These are phyloP conservation scores for Lentinula edodes DNA, from an alignment of 768 basidiomycete species.

Conservation along the genomic window DNA sequence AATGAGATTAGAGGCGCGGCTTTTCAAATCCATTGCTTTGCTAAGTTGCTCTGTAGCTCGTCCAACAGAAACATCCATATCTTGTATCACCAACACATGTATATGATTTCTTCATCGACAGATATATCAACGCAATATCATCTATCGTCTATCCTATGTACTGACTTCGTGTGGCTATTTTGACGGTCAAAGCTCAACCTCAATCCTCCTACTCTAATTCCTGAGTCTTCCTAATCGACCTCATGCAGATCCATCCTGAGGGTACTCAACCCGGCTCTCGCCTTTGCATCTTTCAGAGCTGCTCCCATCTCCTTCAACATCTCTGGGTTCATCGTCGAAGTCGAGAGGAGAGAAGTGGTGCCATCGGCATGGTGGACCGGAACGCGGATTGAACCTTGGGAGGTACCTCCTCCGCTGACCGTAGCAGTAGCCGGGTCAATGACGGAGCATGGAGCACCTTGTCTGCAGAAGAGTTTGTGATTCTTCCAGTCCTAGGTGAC, in stretches of 20 bases:
- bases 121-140: too few species aligned
- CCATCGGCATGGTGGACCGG: constrained; percentile 21
- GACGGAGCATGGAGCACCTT: constrained; percentile 25
- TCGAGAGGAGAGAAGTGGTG: constrained; percentile 16
- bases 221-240: background rate
- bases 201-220: too few species aligned
- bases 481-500: constrained; percentile 24
- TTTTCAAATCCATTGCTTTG: too few species aligned
- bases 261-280: background rate
- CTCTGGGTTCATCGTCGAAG: constrained; percentile 22
- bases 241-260: background rate
- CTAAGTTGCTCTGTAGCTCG: too few species aligned
- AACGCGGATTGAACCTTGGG: constrained; percentile 16
- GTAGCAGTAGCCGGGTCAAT: constrained; percentile 11
- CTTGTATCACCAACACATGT: too few species aligned
- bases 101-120: too few species aligned
- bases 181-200: too few species aligned
- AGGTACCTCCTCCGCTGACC: background rate
- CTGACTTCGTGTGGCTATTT: too few species aligned
- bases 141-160: too few species aligned
- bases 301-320: constrained; percentile 21
- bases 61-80: background rate
- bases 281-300: background rate
- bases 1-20: too few species aligned
- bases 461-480: constrained; percentile 29